Evolutionary conservation across 1,284 basidiomycete genomes (phyloP).

Genomic region (Moniliophthora roreri): DNA sequence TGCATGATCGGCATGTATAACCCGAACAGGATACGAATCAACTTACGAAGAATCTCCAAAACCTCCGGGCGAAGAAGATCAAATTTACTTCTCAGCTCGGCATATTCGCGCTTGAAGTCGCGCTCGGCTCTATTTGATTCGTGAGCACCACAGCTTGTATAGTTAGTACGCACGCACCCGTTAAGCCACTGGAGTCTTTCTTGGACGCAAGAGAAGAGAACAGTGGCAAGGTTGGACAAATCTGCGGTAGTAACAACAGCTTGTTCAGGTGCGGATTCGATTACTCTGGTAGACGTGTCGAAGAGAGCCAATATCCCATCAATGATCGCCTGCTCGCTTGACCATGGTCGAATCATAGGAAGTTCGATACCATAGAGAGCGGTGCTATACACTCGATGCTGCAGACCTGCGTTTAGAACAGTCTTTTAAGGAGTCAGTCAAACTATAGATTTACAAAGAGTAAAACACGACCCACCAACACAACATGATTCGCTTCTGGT

Average conservation of each 20-base stretch:
- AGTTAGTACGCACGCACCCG: constrained; percentile 42
- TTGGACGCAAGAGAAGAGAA: constrained; percentile 71
- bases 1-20: constrained; percentile 2
- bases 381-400: constrained; percentile 71
- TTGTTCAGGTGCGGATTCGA: constrained; percentile 36
- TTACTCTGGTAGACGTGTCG: constrained; percentile 57
- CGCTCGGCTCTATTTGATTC: constrained; percentile 45
- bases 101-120: constrained; percentile 49
- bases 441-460: neutral
- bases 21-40: constrained; percentile 18
- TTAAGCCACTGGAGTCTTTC: constrained; percentile 72
- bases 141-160: neutral
- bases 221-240: constrained; percentile 71
- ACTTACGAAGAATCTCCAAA: constrained; percentile 75
- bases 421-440: constrained; percentile 42
- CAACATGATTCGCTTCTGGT: constrained; percentile 73
- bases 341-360: constrained; percentile 83
- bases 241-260: neutral
- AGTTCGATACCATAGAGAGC: constrained; percentile 76
- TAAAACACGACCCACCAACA: constrained; percentile 49
- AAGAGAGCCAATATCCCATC: constrained; percentile 76
- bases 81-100: constrained; percentile 66
- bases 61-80: constrained; percentile 68
- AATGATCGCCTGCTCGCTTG: constrained; percentile 67
- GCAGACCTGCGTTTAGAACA: constrained; percentile 69